Evolutionary conservation across 345 rosid genomes (phyloP), one percentile per base, ranked within the genome.

Genomic region (Reutealis trisperma): DNA sequence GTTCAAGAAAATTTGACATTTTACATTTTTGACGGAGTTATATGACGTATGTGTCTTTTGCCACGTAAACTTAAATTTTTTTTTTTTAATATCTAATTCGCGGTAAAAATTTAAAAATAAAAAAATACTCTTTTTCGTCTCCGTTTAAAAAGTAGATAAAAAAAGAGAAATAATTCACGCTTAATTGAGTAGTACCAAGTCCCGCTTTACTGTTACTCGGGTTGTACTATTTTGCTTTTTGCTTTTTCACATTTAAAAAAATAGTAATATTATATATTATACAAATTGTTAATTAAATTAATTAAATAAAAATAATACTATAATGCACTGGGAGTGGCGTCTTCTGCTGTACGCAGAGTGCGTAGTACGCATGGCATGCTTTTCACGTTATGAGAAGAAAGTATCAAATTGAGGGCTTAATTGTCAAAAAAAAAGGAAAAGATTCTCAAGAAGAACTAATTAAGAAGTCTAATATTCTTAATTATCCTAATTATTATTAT

Each of bases 271-370:
- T 27, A 27, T 27, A 27, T 27, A 27, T 27, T 27, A 27, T 27
- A 27, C 1, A 27, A 27, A 27, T 27, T 27, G 30, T 27, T 60
- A 60, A 24, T 60, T n/a, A n/a, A 10, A 66, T 19, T 0, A 66
- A 1, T 24, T 22, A n/a, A 69, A 27, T 18, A 70, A 41, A 30
- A 32, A 14, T 30, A 15, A 52, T 4, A 25, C 3, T 44, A 74
- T 71, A 60, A 14, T 6, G 30, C 4, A 6, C 42, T 25, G 13
- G 24, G 25, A 15, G 68, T 65, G 71, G 3, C 77, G 84, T 77
- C 88, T 83, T 87, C 81, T 75, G 68, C 34, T 58, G 73, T 74
- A 85, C 70, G 85, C 87, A 73, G 90, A 77, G 90, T 87, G 88
- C 86, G 85, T 65, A 87, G 9, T 81, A 83, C 90, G 85, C 88